Conservation (phyloP, 2,329 filamentous ascomycete species). For the Septoria linicola region DNA sequence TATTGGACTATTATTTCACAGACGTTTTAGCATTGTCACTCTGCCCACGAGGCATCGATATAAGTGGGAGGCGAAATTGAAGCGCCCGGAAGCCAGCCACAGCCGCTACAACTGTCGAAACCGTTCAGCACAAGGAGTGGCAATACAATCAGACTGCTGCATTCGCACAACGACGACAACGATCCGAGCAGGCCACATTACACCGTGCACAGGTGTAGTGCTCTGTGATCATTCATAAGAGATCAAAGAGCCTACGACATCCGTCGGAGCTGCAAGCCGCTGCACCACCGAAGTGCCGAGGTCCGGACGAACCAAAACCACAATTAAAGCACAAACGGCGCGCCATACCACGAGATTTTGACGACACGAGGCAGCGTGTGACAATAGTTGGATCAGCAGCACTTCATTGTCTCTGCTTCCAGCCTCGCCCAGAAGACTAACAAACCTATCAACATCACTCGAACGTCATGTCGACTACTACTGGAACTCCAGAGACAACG, state of each 20-base stretch:
- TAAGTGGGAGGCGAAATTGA: conserved; percentile 3
- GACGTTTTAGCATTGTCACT: too few relatives aligned
- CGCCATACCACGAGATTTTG: conserved; percentile 3
- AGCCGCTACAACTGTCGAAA: conserved; percentile 1
- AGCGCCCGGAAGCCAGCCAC: conserved; percentile 3
- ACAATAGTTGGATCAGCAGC: not conserved
- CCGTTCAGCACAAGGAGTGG: not conserved
- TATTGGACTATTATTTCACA: too few relatives aligned
- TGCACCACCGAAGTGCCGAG: conserved; percentile 2
- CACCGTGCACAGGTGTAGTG: too few relatives aligned
- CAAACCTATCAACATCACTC: not conserved
- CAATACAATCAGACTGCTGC: too few relatives aligned
- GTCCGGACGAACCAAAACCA: conserved; percentile 3
- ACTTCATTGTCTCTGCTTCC: conserved; percentile 3
- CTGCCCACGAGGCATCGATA: not conserved
- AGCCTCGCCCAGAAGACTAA: not conserved
- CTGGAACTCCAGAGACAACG: not conserved
- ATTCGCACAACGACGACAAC: too few relatives aligned
- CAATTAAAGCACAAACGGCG: conserved; percentile 6
- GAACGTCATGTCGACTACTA: conserved; percentile 1
- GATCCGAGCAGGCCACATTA: too few relatives aligned
- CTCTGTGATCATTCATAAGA: too few relatives aligned
- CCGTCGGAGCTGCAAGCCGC: too few relatives aligned
- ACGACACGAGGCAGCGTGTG: not conserved
- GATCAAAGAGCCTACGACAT: too few relatives aligned